Base-by-base conservation (phyloP, 352 stramenopile genomes). In the Globisporangium nagaii region DNA sequence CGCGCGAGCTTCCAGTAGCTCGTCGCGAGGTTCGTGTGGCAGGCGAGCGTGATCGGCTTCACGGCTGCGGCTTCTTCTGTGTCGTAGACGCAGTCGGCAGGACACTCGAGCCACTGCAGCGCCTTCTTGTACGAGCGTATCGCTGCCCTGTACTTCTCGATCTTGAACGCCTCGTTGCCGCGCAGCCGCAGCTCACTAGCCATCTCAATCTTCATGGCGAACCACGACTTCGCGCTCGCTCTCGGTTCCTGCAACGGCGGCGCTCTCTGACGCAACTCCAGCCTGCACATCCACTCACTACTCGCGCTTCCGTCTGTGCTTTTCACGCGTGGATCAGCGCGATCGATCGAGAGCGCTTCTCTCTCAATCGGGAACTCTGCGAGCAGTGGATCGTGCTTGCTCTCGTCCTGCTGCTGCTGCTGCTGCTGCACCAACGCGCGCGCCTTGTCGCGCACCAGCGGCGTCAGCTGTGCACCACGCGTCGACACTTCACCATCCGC, bases 11-110 rank as follows among this genome's bases (percentile, higher is more conserved):
- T 89, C 58, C 63, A 87, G 54, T 74, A 72, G 56, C 72, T 85
- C 28, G 70, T 82, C 52, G 78, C 79, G 45, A 88, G 65, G 58
- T 89, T 89, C 19, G 63, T 61, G 25, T 84, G 76, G 34, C 76
- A 84, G 3, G 74, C 68, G 8, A 81, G 53, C 10, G 66, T 66
- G 15, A 88, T 47, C 8, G 51, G 46, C 31, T 71, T 44, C 31
- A 84, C 52, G 5, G 56, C 30, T 8, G 66, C 42, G 27, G 65
- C 43, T 57, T 91, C 78, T 0, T 71, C 42, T 0, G 9, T 7
- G 15, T 67, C 69, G 57, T 79, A 89, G 17, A 45, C 24, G 46
- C 79, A 70, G 20, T 70, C 39, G 2, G 40, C 17, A 13, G 81
- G 78, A 47, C 76, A 76, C 52, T 73, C 65, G 4, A 89, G 71